Evolutionary conservation across 257 asterid species (phyloP).

Genomic region (Ajuga chamaepitys): DNA sequence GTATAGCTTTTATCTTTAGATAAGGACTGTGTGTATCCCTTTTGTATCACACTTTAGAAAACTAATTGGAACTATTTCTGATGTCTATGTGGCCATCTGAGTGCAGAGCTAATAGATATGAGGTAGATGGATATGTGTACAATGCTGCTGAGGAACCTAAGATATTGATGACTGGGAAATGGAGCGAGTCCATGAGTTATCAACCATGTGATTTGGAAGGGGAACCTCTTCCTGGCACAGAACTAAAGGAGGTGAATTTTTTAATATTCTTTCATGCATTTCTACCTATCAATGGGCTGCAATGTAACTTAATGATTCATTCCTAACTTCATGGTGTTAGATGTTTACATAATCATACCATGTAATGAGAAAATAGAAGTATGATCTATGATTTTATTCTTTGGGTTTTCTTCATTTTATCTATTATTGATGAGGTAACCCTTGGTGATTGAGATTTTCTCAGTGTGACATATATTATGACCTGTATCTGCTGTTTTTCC

Average conservation of each 20-base stretch:
- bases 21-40: not conserved
- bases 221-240: constrained; percentile 87
- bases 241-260: constrained; percentile 75
- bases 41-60: not conserved
- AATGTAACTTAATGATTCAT: constrained; percentile 3
- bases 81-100: constrained; percentile 12
- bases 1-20: not conserved
- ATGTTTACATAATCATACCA: not conserved
- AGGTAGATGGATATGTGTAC: constrained; percentile 96
- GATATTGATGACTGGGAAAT: constrained; percentile 95
- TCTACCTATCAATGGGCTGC: constrained; percentile 2
- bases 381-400: not conserved
- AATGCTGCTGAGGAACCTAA: constrained; percentile 90
- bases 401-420: not conserved
- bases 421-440: not conserved
- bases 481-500: not conserved
- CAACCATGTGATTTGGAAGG: constrained; percentile 97
- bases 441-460: not conserved
- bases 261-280: not conserved
- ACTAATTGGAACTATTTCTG: constrained; percentile 8
- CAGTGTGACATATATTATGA: not conserved
- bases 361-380: not conserved
- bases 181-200: constrained; percentile 83
- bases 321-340: not conserved
- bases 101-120: constrained; percentile 91